phyloP scores from a whole-genome alignment of 2,329 filamentous ascomycete genomes.

The Lojkania enalia region DNA sequence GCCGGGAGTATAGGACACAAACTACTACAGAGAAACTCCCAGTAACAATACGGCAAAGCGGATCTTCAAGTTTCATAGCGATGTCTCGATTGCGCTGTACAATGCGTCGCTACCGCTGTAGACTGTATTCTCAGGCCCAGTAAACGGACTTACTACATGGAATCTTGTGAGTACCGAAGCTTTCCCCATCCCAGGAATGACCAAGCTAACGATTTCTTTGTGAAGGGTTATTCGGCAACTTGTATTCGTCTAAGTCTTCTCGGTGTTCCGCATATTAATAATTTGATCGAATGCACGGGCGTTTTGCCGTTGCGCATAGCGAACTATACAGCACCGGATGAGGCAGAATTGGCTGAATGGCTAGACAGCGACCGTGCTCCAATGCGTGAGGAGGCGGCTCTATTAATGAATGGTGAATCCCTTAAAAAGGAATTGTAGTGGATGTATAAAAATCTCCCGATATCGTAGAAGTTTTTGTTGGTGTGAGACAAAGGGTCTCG shows the following conservation, averaged over 20 bases:
- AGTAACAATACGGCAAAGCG: constrained; percentile 24
- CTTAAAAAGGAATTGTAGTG: too few species aligned
- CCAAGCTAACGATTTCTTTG: too few species aligned
- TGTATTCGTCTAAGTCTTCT: constrained; percentile 58
- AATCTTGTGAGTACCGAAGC: too few species aligned
- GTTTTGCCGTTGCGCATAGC: constrained; percentile 45
- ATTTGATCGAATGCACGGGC: constrained; percentile 57
- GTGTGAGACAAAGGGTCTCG: too few species aligned
- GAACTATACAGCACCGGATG: too few species aligned
- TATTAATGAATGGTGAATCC: too few species aligned
- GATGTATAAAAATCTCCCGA: too few species aligned
- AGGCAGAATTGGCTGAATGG: too few species aligned
- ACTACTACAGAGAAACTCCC: constrained; percentile 37
- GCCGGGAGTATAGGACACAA: constrained; percentile 37
- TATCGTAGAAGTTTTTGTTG: too few species aligned
- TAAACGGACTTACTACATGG: constrained; percentile 16
- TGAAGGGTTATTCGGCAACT: constrained; percentile 52
- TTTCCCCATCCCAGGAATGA: too few species aligned
- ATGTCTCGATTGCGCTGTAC: constrained; percentile 32
- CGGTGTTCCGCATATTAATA: constrained; percentile 59
- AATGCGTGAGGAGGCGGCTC: too few species aligned
- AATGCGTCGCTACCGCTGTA: constrained; percentile 33
- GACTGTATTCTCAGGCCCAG: constrained; percentile 1
- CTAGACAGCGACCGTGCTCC: too few species aligned
- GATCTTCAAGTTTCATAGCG: constrained; percentile 35